Conservation (phyloP, 306 rosid species). For the Cyclanthera cordifolia region DNA sequence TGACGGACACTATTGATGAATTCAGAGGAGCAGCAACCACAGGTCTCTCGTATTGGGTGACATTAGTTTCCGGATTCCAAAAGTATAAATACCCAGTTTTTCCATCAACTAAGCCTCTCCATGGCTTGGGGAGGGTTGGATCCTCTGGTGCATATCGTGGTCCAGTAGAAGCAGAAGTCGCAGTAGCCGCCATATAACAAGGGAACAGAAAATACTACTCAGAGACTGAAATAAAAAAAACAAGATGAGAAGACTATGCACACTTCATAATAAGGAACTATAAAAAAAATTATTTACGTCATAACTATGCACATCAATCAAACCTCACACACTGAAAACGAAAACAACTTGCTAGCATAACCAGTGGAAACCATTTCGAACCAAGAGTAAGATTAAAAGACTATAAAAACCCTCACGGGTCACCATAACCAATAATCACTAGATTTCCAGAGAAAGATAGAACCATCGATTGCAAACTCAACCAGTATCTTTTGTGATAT, state of each 20-base stretch:
- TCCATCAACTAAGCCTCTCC: slow-evolving; percentile 96
- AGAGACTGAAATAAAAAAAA: background rate
- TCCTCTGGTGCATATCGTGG: slow-evolving; percentile 93
- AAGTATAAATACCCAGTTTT: slow-evolving; percentile 96
- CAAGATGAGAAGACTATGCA: background rate
- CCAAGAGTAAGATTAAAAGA: background rate
- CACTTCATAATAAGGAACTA: background rate
- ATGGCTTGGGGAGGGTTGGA: slow-evolving; percentile 91
- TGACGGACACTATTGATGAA: slow-evolving; percentile 45
- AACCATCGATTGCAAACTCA: background rate
- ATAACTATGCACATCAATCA: background rate
- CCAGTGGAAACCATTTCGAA: background rate
- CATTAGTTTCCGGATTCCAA: slow-evolving; percentile 98
- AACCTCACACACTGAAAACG: too few species aligned
- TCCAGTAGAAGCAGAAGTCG: slow-evolving; percentile 53
- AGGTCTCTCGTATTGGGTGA: slow-evolving; percentile 91
- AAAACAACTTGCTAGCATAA: background rate
- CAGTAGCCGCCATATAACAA: slow-evolving; percentile 80
- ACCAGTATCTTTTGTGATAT: too few species aligned
- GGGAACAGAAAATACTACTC: background rate
- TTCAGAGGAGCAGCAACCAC: slow-evolving; percentile 28
- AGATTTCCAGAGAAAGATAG: background rate
- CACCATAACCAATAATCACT: background rate
- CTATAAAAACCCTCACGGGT: background rate
- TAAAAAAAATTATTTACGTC: background rate